These are phyloP conservation scores for Aspergillus ustus DNA, from an alignment of 2,329 filamentous ascomycete species.

Conservation along the genomic window DNA sequence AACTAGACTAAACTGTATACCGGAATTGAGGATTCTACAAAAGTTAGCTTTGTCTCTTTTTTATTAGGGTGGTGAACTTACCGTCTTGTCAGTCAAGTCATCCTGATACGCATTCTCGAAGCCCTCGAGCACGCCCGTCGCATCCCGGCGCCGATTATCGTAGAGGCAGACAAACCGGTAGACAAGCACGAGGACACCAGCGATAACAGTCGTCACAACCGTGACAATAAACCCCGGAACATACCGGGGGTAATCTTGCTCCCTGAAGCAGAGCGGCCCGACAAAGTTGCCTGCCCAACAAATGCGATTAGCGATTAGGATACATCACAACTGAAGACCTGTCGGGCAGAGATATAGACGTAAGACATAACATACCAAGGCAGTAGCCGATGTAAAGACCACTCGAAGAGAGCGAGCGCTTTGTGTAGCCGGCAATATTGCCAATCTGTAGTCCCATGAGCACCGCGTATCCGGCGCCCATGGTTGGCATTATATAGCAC, in stretches of 20 bases:
- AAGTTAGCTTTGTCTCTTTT: neutral
- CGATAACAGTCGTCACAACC: conserved; percentile 39
- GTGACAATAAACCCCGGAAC: conserved; percentile 47
- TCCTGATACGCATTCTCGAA: conserved; percentile 60
- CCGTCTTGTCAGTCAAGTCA: conserved; percentile 53
- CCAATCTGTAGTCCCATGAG: conserved; percentile 56
- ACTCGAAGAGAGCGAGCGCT: conserved; percentile 54
- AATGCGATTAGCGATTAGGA: neutral
- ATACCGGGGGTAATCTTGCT: conserved; percentile 48
- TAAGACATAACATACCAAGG: conserved; percentile 39
- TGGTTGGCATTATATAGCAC: conserved; percentile 53
- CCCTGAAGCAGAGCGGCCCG: conserved; percentile 50
- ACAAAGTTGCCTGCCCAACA: conserved; percentile 46
- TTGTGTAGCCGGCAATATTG: conserved; percentile 59
- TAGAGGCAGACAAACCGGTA: conserved; percentile 53
- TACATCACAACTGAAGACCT: neutral
- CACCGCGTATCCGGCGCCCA: conserved; percentile 54
- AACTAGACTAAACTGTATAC: conserved; percentile 10
- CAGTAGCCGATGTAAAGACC: conserved; percentile 59
- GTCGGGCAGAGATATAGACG: neutral
- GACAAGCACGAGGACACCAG: conserved; percentile 44
- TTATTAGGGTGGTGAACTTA: conserved; percentile 1
- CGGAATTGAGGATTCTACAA: conserved; percentile 21
- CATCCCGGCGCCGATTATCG: conserved; percentile 52
- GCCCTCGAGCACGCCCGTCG: conserved; percentile 46